Percentiles rank a stretch among this genome's conserved stretches.
Evolutionary conservation across 495 filamentous ascomycete genomes (phyloP).

Genomic region (Astrocystis sublimbata): DNA sequence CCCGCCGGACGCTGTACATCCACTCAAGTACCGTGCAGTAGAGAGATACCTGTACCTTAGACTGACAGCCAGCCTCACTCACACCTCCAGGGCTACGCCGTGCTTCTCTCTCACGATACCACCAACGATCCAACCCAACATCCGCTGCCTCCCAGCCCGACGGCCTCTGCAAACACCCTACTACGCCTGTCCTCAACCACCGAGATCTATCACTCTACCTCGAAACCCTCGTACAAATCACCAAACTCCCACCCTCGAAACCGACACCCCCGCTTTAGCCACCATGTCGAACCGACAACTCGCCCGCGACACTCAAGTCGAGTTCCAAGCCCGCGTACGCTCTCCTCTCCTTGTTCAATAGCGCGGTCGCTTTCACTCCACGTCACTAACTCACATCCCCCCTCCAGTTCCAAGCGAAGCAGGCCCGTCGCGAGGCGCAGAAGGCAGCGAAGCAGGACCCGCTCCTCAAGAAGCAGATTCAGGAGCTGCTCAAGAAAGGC

Average conservation of each 20-base stretch:
- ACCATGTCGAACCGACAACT: conserved; percentile 55
- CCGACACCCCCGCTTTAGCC: conserved; percentile 1
- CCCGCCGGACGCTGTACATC: too few relatives aligned
- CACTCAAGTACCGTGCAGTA: too few relatives aligned
- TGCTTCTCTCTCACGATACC: too few relatives aligned
- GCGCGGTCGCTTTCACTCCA: not conserved
- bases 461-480: conserved; percentile 77
- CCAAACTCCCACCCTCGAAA: not conserved
- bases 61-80: too few relatives aligned
- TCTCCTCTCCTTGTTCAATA: not conserved
- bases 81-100: too few relatives aligned
- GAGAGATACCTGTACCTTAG: too few relatives aligned
- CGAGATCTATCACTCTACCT: too few relatives aligned
- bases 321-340: conserved; percentile 53
- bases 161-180: too few relatives aligned
- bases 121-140: too few relatives aligned
- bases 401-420: conserved; percentile 76
- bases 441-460: conserved; percentile 84
- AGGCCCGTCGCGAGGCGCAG: conserved; percentile 75
- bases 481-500: conserved; percentile 68
- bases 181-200: too few relatives aligned
- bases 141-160: too few relatives aligned
- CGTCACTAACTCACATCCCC: conserved; percentile 5
- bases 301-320: conserved; percentile 52
- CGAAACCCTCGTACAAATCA: not conserved